Evolutionary conservation across 495 filamentous ascomycete genomes (phyloP), one percentile per base, ranked within the genome.

Genomic region (Echria macrotheca): DNA sequence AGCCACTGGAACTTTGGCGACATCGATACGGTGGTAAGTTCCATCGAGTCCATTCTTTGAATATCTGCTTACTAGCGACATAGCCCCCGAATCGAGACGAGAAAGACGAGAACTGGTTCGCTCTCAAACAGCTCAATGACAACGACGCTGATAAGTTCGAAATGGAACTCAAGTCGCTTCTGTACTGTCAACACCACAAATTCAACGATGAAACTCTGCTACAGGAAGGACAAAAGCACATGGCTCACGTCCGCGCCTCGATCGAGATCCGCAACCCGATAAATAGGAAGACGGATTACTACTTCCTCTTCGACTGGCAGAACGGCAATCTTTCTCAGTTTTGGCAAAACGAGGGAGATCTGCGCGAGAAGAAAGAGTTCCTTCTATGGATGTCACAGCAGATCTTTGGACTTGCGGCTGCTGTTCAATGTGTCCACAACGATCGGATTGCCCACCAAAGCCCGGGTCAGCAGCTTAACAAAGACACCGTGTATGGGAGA

Each of bases 301-400:
- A 44, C 31, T 23, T 50, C 15, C 12, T 50, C 5, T 50, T 50
- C 19, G 36, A 41, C 29, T 50, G 39, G 48, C 32, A 21, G 15
- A 23, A 37, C n/a, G 38, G 48, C 10, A 44, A 50, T 12, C 28
- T 50, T 5, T 14, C 15, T 4, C 12, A 50, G 11, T 44, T 50
- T 19, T 50, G 48, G 48, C 10, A 24, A 3, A 15, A 37, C 22
- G 15, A 48, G 5, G n/a, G 11, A 8, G n/a, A 17, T 11, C 31
- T 26, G n/a, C 9, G 17, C 18, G 31, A 15, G 35, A 1, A 19
- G 10, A 31, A 18, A 8, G 14, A 10, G 1, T 5, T 5, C 3
- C 23, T 49, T 18, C 31, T 29, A 2, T 50, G 37, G 37, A 44
- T 44, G 48, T 12, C 33, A 1, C 15, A 50, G 36, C 48, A 50